phyloP scores from a whole-genome alignment of 1,139 yeast species.

The Hyphopichia fennica region DNA sequence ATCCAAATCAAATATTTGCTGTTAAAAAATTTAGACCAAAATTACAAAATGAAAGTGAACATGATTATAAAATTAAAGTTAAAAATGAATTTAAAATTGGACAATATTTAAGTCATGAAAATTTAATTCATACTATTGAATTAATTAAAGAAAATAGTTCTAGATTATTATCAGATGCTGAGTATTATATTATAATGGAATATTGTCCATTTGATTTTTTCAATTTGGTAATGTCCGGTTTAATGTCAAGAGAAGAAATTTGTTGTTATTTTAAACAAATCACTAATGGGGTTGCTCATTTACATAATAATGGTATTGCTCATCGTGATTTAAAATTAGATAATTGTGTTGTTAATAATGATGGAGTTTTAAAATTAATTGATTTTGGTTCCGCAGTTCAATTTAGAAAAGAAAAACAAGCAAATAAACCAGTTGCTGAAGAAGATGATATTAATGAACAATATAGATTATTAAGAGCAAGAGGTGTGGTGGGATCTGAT shows the following conservation, averaged over 20 bases:
- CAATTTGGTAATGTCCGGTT: conserved; percentile 73
- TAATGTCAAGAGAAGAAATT: conserved; percentile 58
- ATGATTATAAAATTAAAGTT: conserved; percentile 62
- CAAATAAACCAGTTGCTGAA: conserved; percentile 34
- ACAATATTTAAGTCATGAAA: conserved; percentile 58
- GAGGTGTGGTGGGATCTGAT: conserved; percentile 80
- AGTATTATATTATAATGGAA: conserved; percentile 70
- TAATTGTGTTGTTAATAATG: conserved; percentile 65
- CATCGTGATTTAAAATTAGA: conserved; percentile 78
- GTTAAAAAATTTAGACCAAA: conserved; percentile 67
- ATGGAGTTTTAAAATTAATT: conserved; percentile 67
- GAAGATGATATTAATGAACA: conserved; percentile 20
- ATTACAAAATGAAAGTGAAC: conserved; percentile 49
- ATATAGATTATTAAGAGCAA: conserved; percentile 38
- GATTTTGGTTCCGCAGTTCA: conserved; percentile 80
- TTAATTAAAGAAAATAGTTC: conserved; percentile 49
- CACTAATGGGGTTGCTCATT: conserved; percentile 55
- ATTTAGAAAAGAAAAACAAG: conserved; percentile 39
- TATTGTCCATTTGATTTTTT: conserved; percentile 75
- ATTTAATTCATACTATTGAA: conserved; percentile 65
- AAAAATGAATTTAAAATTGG: conserved; percentile 67
- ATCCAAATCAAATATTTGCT: conserved; percentile 55
- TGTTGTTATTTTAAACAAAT: conserved; percentile 72
- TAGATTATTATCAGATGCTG: conserved; percentile 28
- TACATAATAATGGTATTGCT: conserved; percentile 70